phyloP scores from a whole-genome alignment of 257 asterid genomes.

The Scutellaria barbata region DNA sequence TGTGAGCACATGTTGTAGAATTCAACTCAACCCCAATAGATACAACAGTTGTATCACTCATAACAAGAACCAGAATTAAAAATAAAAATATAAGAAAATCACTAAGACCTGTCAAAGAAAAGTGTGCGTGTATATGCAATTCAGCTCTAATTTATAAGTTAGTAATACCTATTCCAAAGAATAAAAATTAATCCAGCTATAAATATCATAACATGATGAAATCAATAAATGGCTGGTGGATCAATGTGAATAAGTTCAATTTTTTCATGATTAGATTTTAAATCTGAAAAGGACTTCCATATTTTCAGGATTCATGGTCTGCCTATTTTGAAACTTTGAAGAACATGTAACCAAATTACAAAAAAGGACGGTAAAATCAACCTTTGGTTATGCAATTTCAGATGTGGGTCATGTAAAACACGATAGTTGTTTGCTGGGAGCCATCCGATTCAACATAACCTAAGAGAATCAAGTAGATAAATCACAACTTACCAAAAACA shows the following conservation, averaged over 20 bases:
- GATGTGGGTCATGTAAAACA: constrained; percentile 2
- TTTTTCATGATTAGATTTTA: neutral
- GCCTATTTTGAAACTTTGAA: neutral
- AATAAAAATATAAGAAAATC: too few species aligned
- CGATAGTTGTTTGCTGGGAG: neutral
- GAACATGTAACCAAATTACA: constrained; percentile 17
- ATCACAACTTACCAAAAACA: constrained; percentile 57
- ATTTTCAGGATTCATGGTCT: constrained; percentile 6
- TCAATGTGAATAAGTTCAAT: neutral
- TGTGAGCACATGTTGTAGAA: neutral
- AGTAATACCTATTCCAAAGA: neutral
- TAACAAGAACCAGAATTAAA: neutral
- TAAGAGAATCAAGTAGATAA: neutral
- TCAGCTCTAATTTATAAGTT: neutral
- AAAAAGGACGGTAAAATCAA: neutral
- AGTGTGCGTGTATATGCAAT: neutral
- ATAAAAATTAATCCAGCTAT: neutral
- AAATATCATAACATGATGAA: neutral
- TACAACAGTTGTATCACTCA: neutral
- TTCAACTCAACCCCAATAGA: neutral
- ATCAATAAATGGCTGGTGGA: constrained; percentile 1
- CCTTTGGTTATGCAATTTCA: constrained; percentile 7
- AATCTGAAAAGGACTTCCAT: constrained; percentile 4
- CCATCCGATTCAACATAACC: constrained; percentile 9
- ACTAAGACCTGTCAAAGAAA: neutral